Base-by-base conservation (phyloP, 768 basidiomycete genomes). In the Neoboletus subvelutipes region DNA sequence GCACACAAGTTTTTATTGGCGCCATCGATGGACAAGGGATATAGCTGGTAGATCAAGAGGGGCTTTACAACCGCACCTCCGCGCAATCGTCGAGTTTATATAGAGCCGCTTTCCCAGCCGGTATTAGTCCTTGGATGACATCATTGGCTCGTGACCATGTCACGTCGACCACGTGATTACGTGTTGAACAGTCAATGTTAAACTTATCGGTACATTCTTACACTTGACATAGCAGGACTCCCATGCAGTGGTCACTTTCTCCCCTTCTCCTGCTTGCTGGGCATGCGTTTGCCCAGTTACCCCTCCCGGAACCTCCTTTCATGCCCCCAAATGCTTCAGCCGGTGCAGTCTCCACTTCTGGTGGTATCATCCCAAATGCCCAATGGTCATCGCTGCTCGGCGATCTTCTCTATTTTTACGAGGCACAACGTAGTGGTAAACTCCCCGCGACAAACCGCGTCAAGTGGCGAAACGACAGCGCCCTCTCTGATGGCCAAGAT, bases 381-480 rank as follows among this genome's bases (percentile, higher is more conserved):
- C 90, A 94, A 68, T 96, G 94, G 92, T 80, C 86, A 6, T 87
- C 78, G 48, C 71, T 96, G 3, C 80, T 96, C 0, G 94, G 94
- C 4, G 85, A 88, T 69, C 71, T 88, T 28, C 69, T 96, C 28
- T 96, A 85, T 67, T 96, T 96, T 71, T 97, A 94, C 67, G 94
- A 97, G 59, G 93, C 87, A 1, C 94, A 97, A 66, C 80, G 94
- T 20, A 90, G 89, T 52, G 94, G 94, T 17, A 77, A 78, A 42
- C 79, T 96, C 17, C 81, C 87, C 1, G 64, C 73, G 13, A 77
- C 77, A 5, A 91, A 90, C 58, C 81, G 94, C 40, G 91, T 95
- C 2, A 67, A 81, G 26, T 98, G 95, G 95, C 78, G 94, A 51
- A 97, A 97, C 65, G 81, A 87, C 54, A 92, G 90, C 65, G 82